A percentile compares a stretch with the other conserved stretches of the same genome.
Conservation (phyloP, 345 rosid species). For the Salix udensis region DNA sequence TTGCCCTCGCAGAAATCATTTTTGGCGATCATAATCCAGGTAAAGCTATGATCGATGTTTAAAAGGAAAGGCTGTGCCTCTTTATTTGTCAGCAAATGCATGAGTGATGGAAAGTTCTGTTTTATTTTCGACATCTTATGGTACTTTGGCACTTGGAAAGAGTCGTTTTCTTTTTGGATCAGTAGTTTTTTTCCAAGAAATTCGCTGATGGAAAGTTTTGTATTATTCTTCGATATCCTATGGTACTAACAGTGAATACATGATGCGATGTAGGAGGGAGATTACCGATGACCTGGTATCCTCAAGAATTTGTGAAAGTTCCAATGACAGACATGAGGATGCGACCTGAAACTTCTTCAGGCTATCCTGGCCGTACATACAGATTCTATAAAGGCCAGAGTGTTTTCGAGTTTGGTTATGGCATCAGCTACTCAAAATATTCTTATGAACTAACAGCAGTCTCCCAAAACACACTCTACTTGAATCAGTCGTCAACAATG, state of each 20-base stretch:
- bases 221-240: neutral
- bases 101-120: neutral
- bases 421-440: conserved; percentile 70
- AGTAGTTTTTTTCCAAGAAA: too few relatives aligned
- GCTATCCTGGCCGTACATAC: conserved; percentile 80
- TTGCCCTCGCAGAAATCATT: conserved; percentile 74
- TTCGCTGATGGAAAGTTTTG: neutral
- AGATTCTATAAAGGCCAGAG: conserved; percentile 56
- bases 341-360: conserved; percentile 50
- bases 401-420: conserved; percentile 64
- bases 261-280: conserved; percentile 58
- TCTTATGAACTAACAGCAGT: conserved; percentile 40
- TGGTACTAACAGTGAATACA: neutral
- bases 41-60: conserved; percentile 19
- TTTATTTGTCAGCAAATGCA: neutral
- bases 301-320: conserved; percentile 50
- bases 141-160: neutral
- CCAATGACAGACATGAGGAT: conserved; percentile 83
- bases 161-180: too few relatives aligned
- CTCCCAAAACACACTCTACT: conserved; percentile 28
- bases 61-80: neutral
- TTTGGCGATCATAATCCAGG: conserved; percentile 94
- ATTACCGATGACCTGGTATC: conserved; percentile 85
- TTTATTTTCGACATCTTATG: neutral
- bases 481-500: conserved; percentile 34